Percentiles rank a stretch among this genome's conserved stretches.
phyloP scores from a whole-genome alignment of 768 basidiomycete genomes.

The Mycena pura region DNA sequence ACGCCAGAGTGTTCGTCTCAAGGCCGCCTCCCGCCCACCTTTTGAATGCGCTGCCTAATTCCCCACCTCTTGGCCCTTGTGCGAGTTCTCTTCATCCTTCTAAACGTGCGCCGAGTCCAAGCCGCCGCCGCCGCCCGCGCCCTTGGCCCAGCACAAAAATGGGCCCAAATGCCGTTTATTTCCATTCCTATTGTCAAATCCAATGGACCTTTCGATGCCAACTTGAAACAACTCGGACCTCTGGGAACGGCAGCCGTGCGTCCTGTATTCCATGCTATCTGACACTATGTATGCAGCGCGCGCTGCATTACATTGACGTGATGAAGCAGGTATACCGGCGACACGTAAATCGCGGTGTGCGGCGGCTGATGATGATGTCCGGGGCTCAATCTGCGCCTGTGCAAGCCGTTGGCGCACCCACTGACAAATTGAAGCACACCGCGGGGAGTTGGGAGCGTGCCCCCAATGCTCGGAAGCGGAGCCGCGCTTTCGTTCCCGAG shows the following conservation, averaged over 20 bases:
- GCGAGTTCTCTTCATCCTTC: too few relatives aligned
- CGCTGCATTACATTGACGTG: too few relatives aligned
- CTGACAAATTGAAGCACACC: slow-evolving; percentile 48
- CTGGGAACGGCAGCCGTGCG: slow-evolving; percentile 24
- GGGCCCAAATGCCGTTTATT: slow-evolving; percentile 16
- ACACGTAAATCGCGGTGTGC: slow-evolving; percentile 60
- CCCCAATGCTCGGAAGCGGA: too few relatives aligned
- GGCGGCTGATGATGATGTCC: slow-evolving; percentile 64
- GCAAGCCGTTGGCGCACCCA: slow-evolving; percentile 42
- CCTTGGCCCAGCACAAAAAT: too few relatives aligned
- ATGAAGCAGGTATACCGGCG: slow-evolving; percentile 59
- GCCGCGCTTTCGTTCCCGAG: too few relatives aligned
- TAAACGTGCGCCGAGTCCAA: too few relatives aligned
- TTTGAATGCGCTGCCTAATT: too few relatives aligned
- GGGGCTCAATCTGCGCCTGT: slow-evolving; percentile 47
- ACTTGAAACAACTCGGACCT: neutral
- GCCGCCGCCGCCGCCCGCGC: too few relatives aligned
- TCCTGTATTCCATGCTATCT: neutral
- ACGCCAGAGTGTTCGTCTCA: too few relatives aligned
- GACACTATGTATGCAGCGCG: neutral
- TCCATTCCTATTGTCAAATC: slow-evolving; percentile 29
- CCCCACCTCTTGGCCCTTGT: too few relatives aligned
- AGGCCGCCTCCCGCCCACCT: too few relatives aligned
- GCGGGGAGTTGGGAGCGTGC: too few relatives aligned
- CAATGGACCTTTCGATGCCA: neutral